Conservation (phyloP, 116 monocot species). For the Cymodocea nodosa region DNA sequence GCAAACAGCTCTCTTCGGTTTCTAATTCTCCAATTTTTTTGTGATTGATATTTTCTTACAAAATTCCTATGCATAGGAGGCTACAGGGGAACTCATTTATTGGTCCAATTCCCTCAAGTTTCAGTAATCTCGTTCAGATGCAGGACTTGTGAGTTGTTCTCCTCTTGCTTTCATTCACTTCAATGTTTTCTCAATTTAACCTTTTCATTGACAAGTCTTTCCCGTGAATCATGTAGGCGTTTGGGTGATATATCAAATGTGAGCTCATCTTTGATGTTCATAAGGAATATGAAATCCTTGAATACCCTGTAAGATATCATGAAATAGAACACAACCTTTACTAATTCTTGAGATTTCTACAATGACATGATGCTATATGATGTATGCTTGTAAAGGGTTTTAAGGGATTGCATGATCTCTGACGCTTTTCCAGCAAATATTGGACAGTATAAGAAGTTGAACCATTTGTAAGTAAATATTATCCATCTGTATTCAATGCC, state of each 20-base stretch:
- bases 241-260: slow-evolving; percentile 64
- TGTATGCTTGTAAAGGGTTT: slow-evolving; percentile 27
- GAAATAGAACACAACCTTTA: background rate
- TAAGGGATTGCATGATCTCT: slow-evolving; percentile 67
- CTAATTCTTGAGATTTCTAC: too few relatives aligned
- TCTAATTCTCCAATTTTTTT: background rate
- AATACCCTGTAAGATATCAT: slow-evolving; percentile 38
- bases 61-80: slow-evolving; percentile 27
- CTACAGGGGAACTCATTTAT: slow-evolving; percentile 77
- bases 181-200: background rate
- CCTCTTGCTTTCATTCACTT: too few relatives aligned
- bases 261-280: slow-evolving; percentile 59
- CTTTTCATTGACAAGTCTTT: background rate
- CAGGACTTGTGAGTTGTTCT: slow-evolving; percentile 45
- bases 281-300: slow-evolving; percentile 61
- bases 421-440: slow-evolving; percentile 51
- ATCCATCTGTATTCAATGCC: background rate
- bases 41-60: background rate
- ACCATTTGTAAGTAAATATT: slow-evolving; percentile 24
- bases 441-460: slow-evolving; percentile 20
- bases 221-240: slow-evolving; percentile 25
- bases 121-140: slow-evolving; percentile 41
- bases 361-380: background rate
- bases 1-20: background rate
- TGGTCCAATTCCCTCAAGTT: slow-evolving; percentile 77